phyloP scores from a whole-genome alignment of 1,139 yeast species.

The Scheffersomyces segobiensis region DNA sequence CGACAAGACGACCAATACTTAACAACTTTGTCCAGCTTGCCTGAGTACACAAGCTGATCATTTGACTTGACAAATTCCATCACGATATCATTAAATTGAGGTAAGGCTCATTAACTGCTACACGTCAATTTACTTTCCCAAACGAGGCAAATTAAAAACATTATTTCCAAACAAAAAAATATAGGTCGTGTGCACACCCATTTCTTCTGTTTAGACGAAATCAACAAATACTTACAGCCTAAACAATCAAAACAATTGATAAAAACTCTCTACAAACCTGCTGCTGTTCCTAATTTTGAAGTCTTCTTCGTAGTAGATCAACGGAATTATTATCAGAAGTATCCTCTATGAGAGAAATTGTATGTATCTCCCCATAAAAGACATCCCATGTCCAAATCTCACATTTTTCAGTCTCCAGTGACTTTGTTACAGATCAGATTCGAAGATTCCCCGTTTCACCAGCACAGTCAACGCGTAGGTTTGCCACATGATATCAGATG shows the following conservation, averaged over 20 bases:
- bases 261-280: not conserved
- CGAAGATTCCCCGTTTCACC: not conserved
- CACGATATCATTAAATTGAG: not conserved
- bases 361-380: slow-evolving; percentile 28
- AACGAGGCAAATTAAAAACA: not conserved
- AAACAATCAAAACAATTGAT: not conserved
- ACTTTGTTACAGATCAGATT: not conserved
- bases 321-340: slow-evolving; percentile 1
- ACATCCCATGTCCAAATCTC: not conserved
- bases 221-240: not conserved
- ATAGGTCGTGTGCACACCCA: not conserved
- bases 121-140: not conserved
- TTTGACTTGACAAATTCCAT: not conserved
- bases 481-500: not conserved
- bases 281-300: not conserved
- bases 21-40: not conserved
- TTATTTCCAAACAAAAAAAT: not conserved
- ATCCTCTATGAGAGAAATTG: slow-evolving; percentile 57
- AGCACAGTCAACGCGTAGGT: not conserved
- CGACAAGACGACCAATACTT: not conserved
- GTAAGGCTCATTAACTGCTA: not conserved
- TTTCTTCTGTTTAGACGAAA: not conserved
- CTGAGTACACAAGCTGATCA: not conserved
- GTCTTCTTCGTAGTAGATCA: not conserved
- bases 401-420: not conserved